Percentiles rank a stretch among this genome's conserved stretches.
Evolutionary conservation across 139 green algal genomes (phyloP).

Genomic region (Chlorella sp.): DNA sequence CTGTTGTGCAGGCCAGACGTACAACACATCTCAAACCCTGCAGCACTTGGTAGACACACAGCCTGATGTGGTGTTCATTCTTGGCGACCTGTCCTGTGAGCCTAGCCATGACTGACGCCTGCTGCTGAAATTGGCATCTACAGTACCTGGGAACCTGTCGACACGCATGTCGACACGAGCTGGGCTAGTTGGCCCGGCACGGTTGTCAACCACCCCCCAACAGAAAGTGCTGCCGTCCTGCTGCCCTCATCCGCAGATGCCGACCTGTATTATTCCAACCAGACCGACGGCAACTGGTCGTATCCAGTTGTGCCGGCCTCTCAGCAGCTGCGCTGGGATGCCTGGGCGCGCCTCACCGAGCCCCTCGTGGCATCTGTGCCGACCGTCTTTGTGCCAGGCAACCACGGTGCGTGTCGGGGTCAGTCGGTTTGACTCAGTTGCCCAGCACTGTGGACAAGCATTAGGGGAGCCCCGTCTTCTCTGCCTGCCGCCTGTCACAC

Average conservation of each 20-base stretch:
- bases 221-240: background rate
- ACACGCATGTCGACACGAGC: no score
- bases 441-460: no score
- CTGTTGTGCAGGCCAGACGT: background rate
- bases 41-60: background rate
- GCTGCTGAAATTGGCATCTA: background rate
- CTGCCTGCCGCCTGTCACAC: no score
- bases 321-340: slow-evolving; percentile 17
- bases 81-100: slow-evolving; percentile 1
- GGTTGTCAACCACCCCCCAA: no score
- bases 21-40: background rate
- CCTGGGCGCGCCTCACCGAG: slow-evolving; percentile 11
- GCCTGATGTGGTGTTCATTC: background rate
- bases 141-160: no score
- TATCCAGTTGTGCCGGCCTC: background rate
- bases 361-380: background rate
- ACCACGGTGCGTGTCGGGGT: slow-evolving; percentile 9
- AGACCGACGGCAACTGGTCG: background rate
- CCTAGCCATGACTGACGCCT: no score
- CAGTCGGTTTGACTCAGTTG: no score
- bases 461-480: no score
- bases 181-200: no score
- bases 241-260: background rate
- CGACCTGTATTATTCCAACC: background rate
- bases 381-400: background rate